Evolutionary conservation across 208 protist genomes (phyloP).

Genomic region (Leptomonas seymouri): DNA sequence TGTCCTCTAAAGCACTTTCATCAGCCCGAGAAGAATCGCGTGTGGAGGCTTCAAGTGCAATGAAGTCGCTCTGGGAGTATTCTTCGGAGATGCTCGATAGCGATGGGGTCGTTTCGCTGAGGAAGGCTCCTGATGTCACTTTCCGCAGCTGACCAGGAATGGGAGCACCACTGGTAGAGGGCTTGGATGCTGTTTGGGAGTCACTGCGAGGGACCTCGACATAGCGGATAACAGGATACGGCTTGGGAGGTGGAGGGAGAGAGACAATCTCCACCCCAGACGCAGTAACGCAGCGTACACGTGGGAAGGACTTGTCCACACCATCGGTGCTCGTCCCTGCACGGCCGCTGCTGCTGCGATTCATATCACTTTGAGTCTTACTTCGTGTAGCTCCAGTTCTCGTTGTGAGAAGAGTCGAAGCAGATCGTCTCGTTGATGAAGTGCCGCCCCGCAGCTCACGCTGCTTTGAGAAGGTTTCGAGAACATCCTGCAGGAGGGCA

Average conservation of each 20-base stretch:
- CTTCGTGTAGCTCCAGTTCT: not conserved
- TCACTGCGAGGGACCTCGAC: conserved; percentile 25
- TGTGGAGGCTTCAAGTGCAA: not conserved
- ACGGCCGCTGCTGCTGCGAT: not conserved
- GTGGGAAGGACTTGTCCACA: not conserved
- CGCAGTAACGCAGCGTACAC: conserved; percentile 10
- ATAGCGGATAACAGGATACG: conserved; percentile 57
- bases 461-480: conserved; percentile 57
- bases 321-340: not conserved
- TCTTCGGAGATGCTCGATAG: not conserved
- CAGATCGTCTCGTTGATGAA: not conserved
- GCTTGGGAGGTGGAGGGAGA: conserved; percentile 41
- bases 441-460: conserved; percentile 10
- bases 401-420: not conserved
- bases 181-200: not conserved
- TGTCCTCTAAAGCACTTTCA: not conserved
- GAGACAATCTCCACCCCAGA: conserved; percentile 37
- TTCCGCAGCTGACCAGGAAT: not conserved
- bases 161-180: not conserved
- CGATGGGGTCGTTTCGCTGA: not conserved
- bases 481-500: conserved; percentile 42
- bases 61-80: conserved; percentile 6
- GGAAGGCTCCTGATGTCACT: not conserved
- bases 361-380: not conserved
- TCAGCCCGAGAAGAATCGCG: not conserved